phyloP scores from a whole-genome alignment of 495 filamentous ascomycete species.

The Immersiella caudata region DNA sequence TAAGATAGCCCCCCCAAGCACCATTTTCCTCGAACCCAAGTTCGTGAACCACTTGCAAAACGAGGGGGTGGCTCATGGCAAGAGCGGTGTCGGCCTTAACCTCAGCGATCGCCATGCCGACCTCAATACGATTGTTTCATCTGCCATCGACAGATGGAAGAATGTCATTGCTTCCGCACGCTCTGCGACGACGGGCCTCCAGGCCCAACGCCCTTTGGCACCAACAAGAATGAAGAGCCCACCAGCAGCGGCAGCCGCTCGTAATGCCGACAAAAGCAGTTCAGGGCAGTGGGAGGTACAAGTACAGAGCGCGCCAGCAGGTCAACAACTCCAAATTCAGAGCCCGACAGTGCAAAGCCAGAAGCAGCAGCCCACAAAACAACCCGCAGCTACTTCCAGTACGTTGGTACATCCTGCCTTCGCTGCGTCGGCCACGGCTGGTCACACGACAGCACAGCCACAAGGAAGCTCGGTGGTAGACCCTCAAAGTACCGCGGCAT shows the following conservation, averaged over 20 bases:
- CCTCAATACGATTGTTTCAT: conserved; percentile 49
- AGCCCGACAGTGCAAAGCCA: neutral
- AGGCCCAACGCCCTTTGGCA: conserved; percentile 40
- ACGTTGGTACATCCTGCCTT: neutral
- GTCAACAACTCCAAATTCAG: neutral
- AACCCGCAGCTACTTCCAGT: neutral
- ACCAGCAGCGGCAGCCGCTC: neutral
- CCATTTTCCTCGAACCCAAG: conserved; percentile 57
- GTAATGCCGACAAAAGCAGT: neutral
- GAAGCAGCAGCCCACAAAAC: neutral
- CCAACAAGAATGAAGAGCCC: conserved; percentile 19
- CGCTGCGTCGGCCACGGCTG: neutral
- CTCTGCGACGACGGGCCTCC: conserved; percentile 35
- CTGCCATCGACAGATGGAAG: conserved; percentile 57
- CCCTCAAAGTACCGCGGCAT: conserved; percentile 35
- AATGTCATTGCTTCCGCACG: conserved; percentile 49
- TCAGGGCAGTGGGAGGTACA: conserved; percentile 4
- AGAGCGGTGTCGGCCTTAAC: conserved; percentile 41
- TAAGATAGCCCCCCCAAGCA: conserved; percentile 64
- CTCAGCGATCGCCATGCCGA: conserved; percentile 48
- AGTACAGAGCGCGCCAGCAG: neutral
- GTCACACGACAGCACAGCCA: conserved; percentile 15
- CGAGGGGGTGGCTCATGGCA: conserved; percentile 28
- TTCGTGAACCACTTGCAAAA: conserved; percentile 42
- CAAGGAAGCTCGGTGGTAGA: conserved; percentile 25